phyloP scores from a whole-genome alignment of 306 rosid species.

The Quercus parvula region DNA sequence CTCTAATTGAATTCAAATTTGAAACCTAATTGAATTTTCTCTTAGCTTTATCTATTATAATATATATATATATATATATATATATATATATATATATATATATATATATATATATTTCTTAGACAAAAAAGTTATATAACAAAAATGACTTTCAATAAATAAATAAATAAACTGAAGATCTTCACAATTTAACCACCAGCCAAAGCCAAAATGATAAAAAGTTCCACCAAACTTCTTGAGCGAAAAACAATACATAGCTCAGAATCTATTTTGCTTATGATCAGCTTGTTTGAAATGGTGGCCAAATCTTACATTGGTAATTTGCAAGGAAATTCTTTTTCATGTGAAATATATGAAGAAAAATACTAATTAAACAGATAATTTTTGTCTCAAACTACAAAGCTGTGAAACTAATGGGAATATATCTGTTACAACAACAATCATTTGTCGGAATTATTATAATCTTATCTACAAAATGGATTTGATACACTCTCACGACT shows the following conservation, averaged over 20 bases:
- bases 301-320: neutral
- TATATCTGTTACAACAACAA: constrained; percentile 25
- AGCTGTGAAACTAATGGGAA: constrained; percentile 18
- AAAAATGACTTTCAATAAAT: no score
- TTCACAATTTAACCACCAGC: no score
- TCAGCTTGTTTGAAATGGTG: neutral
- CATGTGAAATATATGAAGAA: neutral
- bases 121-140: no score
- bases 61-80: no score
- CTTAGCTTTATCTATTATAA: no score
- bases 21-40: no score
- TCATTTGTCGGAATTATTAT: constrained; percentile 20
- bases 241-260: neutral
- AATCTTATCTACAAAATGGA: constrained; percentile 55
- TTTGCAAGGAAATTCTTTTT: neutral
- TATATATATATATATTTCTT: no score
- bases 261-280: no score
- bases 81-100: no score
- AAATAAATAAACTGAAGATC: no score
- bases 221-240: neutral
- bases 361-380: constrained; percentile 5
- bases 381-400: constrained; percentile 25
- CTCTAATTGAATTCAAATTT: no score
- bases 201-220: neutral
- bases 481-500: constrained; percentile 26